Base-by-base conservation (phyloP, 78 protist species). In the Chrysochromulina tobinii region DNA sequence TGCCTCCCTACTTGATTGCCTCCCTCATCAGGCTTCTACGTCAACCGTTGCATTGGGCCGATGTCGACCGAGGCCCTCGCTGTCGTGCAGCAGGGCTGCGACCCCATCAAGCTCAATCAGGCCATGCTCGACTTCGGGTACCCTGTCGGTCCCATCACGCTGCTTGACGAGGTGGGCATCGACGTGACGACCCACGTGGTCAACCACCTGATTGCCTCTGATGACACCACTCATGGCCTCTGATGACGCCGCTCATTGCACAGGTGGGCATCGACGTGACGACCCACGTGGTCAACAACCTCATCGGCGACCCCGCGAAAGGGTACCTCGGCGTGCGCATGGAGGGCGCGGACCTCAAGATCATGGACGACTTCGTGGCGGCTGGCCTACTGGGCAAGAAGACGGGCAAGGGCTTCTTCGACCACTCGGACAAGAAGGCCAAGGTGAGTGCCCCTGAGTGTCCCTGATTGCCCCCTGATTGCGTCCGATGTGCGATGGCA, bases 261-360 rank as follows among this genome's bases (percentile, higher is more conserved):
- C 96, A 96, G 94, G 97, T 95, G 5, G 98, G 98, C 48, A 27
- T 96, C 72, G 98, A 96, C 77, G 96, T 95, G 11, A 95, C 95
- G 51, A 1, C 9, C 66, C 93, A 94, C 84, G 90, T 95, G 51
- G 64, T 59, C 64, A 14, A 7, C 64, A 48, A 27, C 55, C 92
- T 96, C 50, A 21, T 1, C 54, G 53, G n/a, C 18, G 95, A 61
- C 66, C 79, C 3, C 12, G 53, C 79, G 61, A 89, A 51, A 51
- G 93, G 54, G 85, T 91, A 27, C 79, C 79, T 69, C 79, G 79
- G 79, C 51, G 84, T 75, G 84, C 84, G 84, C 90, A 61, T 87
- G 81, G 86, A 6, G 57, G 94, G 73, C 50, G 88, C 81, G 27
- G 93, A 67, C 85, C n/a, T 50, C 21, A 50, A 5, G 14, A 6